Conservation (phyloP, 768 basidiomycete species). For the Leccinum truebloodii region DNA sequence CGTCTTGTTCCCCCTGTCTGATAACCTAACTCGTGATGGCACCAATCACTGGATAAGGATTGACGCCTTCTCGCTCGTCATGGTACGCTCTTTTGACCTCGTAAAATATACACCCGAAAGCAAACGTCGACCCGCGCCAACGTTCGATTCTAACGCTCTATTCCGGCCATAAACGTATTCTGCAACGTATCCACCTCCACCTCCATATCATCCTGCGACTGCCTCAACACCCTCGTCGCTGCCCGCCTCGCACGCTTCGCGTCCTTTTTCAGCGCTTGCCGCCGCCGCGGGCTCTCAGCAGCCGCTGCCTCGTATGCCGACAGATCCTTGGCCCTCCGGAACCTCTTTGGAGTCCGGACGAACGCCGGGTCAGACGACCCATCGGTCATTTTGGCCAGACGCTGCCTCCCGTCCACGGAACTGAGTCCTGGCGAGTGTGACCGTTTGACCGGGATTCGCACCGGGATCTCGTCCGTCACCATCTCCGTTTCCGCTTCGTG, state of each 20-base stretch:
- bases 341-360: slow-evolving; percentile 50
- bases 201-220: slow-evolving; percentile 33
- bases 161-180: slow-evolving; percentile 28
- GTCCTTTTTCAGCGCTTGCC: slow-evolving; percentile 61
- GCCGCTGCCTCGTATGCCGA: slow-evolving; percentile 54
- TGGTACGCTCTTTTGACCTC: neutral
- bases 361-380: slow-evolving; percentile 1
- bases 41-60: slow-evolving; percentile 5
- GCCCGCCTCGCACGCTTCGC: slow-evolving; percentile 63
- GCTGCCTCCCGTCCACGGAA: neutral
- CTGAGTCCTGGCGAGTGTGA: slow-evolving; percentile 17
- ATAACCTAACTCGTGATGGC: neutral
- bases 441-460: slow-evolving; percentile 33
- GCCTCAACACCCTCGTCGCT: slow-evolving; percentile 32
- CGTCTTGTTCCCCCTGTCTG: neutral
- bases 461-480: slow-evolving; percentile 41
- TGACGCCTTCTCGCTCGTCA: slow-evolving; percentile 18
- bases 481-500: slow-evolving; percentile 35
- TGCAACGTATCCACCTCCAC: slow-evolving; percentile 21
- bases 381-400: neutral
- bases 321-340: slow-evolving; percentile 55
- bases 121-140: neutral
- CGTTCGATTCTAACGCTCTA: slow-evolving; percentile 16
- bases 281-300: slow-evolving; percentile 50
- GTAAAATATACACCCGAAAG: neutral